Conservation (phyloP, 2,329 filamentous ascomycete species). For the Sporothrix brunneoviolacea region DNA sequence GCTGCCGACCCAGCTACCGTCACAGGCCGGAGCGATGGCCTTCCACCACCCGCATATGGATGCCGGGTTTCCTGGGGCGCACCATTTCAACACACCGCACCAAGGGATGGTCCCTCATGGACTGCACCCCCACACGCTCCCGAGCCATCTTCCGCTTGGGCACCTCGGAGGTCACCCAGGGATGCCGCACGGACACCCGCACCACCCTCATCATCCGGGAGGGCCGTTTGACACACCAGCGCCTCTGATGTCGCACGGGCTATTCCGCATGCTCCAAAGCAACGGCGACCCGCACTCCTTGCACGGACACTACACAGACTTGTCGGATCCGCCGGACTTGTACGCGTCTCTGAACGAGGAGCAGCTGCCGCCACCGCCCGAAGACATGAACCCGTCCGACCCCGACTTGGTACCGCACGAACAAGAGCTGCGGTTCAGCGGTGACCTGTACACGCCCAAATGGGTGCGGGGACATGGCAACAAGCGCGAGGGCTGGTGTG, state of each 20-base stretch:
- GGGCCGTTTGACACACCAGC: conserved; percentile 51
- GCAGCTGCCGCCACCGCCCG: conserved; percentile 64
- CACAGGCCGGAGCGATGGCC: conserved; percentile 29
- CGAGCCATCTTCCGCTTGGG: conserved; percentile 9
- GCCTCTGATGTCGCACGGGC: conserved; percentile 60
- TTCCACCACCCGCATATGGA: conserved; percentile 16
- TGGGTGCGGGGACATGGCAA: conserved; percentile 84
- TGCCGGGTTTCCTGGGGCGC: conserved; percentile 4
- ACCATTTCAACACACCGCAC: neutral
- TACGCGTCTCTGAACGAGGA: conserved; percentile 70
- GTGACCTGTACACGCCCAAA: conserved; percentile 73
- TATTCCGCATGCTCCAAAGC: conserved; percentile 68
- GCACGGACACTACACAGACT: conserved; percentile 64
- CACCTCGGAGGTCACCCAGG: conserved; percentile 8
- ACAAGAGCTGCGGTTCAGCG: conserved; percentile 71
- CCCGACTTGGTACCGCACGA: conserved; percentile 71
- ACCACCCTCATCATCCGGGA: conserved; percentile 43
- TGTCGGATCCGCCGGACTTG: conserved; percentile 69
- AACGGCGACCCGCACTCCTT: conserved; percentile 63
- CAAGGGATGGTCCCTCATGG: conserved; percentile 1
- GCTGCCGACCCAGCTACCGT: conserved; percentile 48
- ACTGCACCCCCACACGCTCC: conserved; percentile 11
- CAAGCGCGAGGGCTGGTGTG: conserved; percentile 85
- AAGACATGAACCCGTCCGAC: conserved; percentile 75
- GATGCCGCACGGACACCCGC: conserved; percentile 26